Conservation (phyloP, 345 rosid species). For the Lepidium africanum region DNA sequence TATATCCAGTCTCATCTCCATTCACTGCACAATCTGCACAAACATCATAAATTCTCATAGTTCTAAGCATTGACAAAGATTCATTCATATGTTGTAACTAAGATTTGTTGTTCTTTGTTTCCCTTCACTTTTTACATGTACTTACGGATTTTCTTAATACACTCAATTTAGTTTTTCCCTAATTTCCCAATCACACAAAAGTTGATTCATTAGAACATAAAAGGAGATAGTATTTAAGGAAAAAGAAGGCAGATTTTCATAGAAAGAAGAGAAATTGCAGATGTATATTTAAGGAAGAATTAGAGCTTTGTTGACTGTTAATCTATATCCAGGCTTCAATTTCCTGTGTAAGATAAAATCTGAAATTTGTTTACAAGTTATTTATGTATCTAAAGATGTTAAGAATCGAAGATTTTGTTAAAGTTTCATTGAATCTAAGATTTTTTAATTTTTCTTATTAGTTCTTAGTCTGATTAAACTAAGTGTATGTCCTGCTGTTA, state of each 20-base stretch:
- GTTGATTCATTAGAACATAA: background rate
- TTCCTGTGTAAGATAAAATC: no score
- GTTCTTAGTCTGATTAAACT: no score
- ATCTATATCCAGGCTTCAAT: no score
- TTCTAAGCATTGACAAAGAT: constrained; percentile 3
- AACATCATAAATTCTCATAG: constrained; percentile 18
- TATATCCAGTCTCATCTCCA: constrained; percentile 28
- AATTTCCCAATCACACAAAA: background rate
- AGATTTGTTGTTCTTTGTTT: background rate
- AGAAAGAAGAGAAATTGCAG: constrained; percentile 1
- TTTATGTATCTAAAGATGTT: no score
- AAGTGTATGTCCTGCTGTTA: no score
- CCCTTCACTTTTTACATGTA: background rate
- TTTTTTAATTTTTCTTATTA: no score
- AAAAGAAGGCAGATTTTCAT: constrained; percentile 3
- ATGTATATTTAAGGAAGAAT: no score
- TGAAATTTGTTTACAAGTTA: no score
- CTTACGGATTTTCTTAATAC: background rate
- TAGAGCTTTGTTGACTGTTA: no score
- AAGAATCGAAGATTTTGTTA: no score
- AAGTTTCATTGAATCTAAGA: no score
- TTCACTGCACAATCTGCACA: constrained; percentile 38
- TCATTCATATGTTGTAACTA: background rate
- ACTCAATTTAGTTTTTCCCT: background rate
- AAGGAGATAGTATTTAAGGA: no score